These are phyloP conservation scores for Cytospora piceicola DNA, from an alignment of 2,329 filamentous ascomycete genomes.

Conservation along the genomic window DNA sequence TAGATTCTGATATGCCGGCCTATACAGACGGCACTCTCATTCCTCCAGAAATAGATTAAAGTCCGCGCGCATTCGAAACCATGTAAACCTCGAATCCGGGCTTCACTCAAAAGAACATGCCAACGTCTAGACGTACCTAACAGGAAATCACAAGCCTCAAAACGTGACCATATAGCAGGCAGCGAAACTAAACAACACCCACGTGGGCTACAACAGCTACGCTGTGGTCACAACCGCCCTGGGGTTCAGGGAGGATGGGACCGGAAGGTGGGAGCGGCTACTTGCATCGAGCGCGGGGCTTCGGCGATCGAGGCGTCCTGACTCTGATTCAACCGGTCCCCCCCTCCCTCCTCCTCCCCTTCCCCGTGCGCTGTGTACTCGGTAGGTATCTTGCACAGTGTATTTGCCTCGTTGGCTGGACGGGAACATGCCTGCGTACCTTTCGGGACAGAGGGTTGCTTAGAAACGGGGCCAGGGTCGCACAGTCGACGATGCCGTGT, in stretches of 20 bases:
- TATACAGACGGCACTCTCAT: no score
- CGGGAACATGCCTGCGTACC: neutral
- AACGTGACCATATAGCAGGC: neutral
- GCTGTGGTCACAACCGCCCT: neutral
- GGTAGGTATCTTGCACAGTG: conserved; percentile 20
- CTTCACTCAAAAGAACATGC: no score
- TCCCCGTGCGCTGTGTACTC: neutral
- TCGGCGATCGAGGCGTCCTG: neutral
- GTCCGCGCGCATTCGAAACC: no score
- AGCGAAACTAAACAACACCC: neutral
- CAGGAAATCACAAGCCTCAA: neutral
- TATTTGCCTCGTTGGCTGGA: neutral
- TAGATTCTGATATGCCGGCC: neutral
- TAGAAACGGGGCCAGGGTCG: neutral
- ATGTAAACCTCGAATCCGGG: no score
- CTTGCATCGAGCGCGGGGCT: conserved; percentile 9
- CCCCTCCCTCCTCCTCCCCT: neutral
- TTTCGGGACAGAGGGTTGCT: conserved; percentile 2
- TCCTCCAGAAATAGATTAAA: neutral
- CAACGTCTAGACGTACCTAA: no score
- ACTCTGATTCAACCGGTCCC: neutral
- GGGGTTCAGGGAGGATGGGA: no score
- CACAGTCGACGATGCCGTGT: conserved; percentile 9
- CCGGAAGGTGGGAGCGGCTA: neutral
- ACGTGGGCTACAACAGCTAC: neutral